Evolutionary conservation across 2,329 filamentous ascomycete genomes (phyloP), one percentile per base, ranked within the genome.

Genomic region (Cercospora zeina): DNA sequence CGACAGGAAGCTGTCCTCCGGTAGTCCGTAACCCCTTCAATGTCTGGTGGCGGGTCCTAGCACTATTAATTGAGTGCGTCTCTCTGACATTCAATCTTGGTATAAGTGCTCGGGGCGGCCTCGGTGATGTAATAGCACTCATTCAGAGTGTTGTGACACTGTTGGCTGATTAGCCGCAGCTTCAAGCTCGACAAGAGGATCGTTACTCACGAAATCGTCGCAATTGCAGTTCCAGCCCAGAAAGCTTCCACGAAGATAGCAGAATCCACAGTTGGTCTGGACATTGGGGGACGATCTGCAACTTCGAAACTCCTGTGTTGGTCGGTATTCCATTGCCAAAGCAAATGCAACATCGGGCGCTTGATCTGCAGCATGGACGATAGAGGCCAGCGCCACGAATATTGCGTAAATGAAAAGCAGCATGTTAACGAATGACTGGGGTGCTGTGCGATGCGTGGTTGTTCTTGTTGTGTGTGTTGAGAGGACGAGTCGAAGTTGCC

Each of bases 211-310:
- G 24, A 61, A 61, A 31, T 31, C 34, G 45, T 56, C 59, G 53
- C 59, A 61, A 36, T 34, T 53, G 19, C 59, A 61, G 30, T 61
- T 61, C 59, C 59, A 61, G n/a, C 59, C 59, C 59, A 61, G 31
- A 19, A 61, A 61, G n/a, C 36, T 21, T 27, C 59, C 59, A 24
- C 14, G 30, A 4, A 50, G 39, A 56, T 61, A 61, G 19, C 59
- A 61, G 39, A 61, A 61, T 21, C 59, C 59, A 24, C 59, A 61
- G 34, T 61, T 36, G 59, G 50, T 53, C 53, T 61, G 59, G 42
- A 59, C 14, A 47, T 39, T 39, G 24, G 24, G 24, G 24, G 24
- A 27, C 39, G 39, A 45, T 21, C 10, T 45, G 39, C 39, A 45
- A 24, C 39, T 45, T 11, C 42, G 42, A 11, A 45, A 61, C 30